Evolutionary conservation across 2,329 filamentous ascomycete genomes (phyloP).

Genomic region (Neurospora sp.): DNA sequence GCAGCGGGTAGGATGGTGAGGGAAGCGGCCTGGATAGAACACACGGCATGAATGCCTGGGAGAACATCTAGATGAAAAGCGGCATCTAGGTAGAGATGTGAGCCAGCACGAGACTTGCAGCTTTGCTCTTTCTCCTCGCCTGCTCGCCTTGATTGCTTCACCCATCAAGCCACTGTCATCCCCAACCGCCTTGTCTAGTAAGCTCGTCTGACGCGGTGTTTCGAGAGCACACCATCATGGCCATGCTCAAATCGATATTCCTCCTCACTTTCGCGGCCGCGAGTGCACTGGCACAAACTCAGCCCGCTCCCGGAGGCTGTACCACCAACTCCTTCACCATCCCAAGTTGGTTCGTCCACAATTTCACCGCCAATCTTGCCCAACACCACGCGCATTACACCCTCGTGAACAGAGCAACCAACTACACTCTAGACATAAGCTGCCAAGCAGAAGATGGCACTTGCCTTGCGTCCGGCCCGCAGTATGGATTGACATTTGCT

Average conservation of each 20-base stretch:
- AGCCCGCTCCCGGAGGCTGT: constrained; percentile 8
- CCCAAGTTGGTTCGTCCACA: constrained; percentile 18
- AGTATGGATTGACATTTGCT: constrained; percentile 5
- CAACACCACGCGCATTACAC: constrained; percentile 5
- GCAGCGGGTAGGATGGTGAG: background rate
- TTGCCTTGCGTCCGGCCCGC: constrained; percentile 3
- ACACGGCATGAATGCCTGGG: background rate
- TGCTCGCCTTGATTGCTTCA: background rate
- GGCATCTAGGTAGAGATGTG: background rate
- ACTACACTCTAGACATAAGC: constrained; percentile 8
- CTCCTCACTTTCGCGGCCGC: background rate
- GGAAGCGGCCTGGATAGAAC: background rate
- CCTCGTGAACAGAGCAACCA: constrained; percentile 16
- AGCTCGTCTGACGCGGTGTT: background rate
- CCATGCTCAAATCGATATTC: background rate
- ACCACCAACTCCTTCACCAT: constrained; percentile 17
- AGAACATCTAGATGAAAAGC: background rate
- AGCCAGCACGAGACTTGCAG: background rate
- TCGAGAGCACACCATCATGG: background rate
- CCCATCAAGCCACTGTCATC: background rate
- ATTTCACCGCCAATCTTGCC: constrained; percentile 9
- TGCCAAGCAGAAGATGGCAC: constrained; percentile 6
- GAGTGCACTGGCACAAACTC: background rate
- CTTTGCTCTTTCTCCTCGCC: background rate
- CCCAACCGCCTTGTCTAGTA: background rate